Percentiles rank a stretch among this genome's conserved stretches.
phyloP scores from a whole-genome alignment of 2,329 filamentous ascomycete genomes.

The Penicillium sp. region DNA sequence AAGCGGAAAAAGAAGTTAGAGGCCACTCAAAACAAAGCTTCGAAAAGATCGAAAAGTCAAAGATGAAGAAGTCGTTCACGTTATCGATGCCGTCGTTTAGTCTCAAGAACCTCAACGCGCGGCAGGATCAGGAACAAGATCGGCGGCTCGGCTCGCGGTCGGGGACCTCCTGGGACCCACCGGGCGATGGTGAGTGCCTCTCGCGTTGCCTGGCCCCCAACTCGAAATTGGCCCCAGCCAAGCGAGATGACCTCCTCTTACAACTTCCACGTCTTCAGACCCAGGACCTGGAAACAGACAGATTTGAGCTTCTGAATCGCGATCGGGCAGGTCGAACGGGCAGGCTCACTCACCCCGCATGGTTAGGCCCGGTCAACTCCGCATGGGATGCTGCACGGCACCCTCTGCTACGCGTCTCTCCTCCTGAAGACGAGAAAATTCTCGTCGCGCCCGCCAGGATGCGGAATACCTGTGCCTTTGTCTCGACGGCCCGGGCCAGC shows the following conservation, averaged over 20 bases:
- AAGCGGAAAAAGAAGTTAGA: not conserved
- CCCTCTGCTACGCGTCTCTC: not conserved
- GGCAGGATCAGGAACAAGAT: not conserved
- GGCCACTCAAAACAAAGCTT: not conserved
- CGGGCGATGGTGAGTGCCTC: not conserved
- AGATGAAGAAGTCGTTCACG: conserved; percentile 8
- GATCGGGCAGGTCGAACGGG: not conserved
- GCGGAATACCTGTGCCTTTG: conserved; percentile 12
- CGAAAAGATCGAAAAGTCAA: not conserved
- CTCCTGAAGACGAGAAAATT: conserved; percentile 25
- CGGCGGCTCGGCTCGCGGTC: conserved; percentile 6
- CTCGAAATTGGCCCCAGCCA: not conserved
- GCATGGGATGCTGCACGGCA: not conserved
- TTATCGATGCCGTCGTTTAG: conserved; percentile 11
- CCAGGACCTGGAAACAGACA: conserved; percentile 6
- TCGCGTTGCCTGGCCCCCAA: not conserved
- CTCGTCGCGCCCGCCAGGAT: conserved; percentile 21
- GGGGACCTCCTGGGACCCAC: conserved; percentile 13
- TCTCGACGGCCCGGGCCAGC: conserved; percentile 22
- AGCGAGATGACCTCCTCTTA: conserved; percentile 13
- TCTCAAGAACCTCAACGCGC: not conserved
- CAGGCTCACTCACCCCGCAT: not conserved
- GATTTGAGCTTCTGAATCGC: not conserved
- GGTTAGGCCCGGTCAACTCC: conserved; percentile 3
- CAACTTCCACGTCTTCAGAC: conserved; percentile 25